Base-by-base conservation (phyloP, 352 stramenopile genomes). In the Pythium dissotocum region DNA sequence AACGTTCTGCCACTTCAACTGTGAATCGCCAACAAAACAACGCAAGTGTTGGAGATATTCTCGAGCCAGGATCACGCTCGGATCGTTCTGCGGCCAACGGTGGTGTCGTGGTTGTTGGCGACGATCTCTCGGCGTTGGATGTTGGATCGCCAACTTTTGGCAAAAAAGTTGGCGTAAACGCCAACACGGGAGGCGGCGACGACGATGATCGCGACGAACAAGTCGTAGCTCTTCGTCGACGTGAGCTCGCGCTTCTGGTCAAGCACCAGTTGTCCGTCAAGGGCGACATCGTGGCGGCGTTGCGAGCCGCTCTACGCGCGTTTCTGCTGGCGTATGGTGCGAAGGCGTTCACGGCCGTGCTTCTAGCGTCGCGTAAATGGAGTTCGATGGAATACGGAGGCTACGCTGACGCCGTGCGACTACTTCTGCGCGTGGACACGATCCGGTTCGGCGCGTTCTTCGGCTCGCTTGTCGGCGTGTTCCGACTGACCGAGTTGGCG, bases 361-460 rank as follows among this genome's bases (percentile, higher is more conserved):
- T 95, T 26, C 59, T 95, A 26, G 85, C 87, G 28, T 91, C 82
- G 21, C 82, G 85, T 26, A 94, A 93, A 63, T 93, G 85, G 83
- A 91, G 83, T 61, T 77, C 69, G 51, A 78, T 87, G 6, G 83
- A 92, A 61, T 90, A 92, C 55, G 61, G 65, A 42, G 82, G 82
- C 57, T 92, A 93, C 67, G 83, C 87, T 6, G 85, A 94, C 56
- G 86, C 82, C 12, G 79, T 88, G 40, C 85, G 83, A 12, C 72
- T 93, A 55, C 70, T 96, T 30, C 60, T 91, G 33, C 78, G 79
- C 13, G 61, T 68, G 21, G 88, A 93, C 61, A 93, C 86, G 36
- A 77, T 94, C 53, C 85, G 85, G 53, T 95, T 94, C 56, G 86
- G 86, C 52, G 79, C 78, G 9, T 96, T 94, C 68, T 82, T 91